Evolutionary conservation across 1,139 yeast genomes (phyloP).

Genomic region (Suhomyces anneliseae): DNA sequence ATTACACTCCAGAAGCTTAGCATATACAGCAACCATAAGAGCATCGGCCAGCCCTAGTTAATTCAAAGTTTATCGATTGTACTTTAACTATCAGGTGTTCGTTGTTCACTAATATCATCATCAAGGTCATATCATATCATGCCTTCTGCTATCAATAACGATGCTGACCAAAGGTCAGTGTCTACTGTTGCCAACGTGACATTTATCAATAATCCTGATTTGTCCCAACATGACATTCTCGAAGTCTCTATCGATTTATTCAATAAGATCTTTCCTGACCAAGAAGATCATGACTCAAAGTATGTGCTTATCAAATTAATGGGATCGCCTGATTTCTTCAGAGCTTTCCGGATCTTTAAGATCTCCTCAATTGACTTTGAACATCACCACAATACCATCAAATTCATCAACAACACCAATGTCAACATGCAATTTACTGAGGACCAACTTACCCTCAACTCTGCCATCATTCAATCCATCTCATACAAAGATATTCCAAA

Average conservation of each 20-base stretch:
- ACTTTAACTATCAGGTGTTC: no score
- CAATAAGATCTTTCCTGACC: constrained; percentile 32
- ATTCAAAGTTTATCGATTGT: no score
- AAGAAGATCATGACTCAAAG: constrained; percentile 15
- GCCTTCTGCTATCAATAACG: constrained; percentile 17
- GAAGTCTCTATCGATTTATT: constrained; percentile 38
- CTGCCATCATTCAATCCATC: constrained; percentile 35
- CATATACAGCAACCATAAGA: no score
- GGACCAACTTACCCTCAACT: constrained; percentile 35
- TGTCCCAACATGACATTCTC: constrained; percentile 28
- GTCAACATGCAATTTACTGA: constrained; percentile 23
- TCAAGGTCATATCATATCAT: constrained; percentile 3
- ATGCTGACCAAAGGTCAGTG: constrained; percentile 14
- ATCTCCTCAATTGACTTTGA: constrained; percentile 31
- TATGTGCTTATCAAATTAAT: constrained; percentile 38
- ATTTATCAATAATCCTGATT: constrained; percentile 33
- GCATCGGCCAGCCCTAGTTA: no score
- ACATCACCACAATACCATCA: constrained; percentile 24
- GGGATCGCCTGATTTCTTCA: constrained; percentile 48
- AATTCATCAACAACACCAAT: constrained; percentile 39
- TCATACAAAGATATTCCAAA: constrained; percentile 26
- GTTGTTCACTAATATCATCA: no score
- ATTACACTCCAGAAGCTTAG: no score
- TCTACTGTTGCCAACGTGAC: constrained; percentile 32
- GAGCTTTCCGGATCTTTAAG: constrained; percentile 35